Evolutionary conservation across 1,139 yeast genomes (phyloP), one percentile per base, ranked within the genome.

Genomic region (Kodamaea ohmeri): DNA sequence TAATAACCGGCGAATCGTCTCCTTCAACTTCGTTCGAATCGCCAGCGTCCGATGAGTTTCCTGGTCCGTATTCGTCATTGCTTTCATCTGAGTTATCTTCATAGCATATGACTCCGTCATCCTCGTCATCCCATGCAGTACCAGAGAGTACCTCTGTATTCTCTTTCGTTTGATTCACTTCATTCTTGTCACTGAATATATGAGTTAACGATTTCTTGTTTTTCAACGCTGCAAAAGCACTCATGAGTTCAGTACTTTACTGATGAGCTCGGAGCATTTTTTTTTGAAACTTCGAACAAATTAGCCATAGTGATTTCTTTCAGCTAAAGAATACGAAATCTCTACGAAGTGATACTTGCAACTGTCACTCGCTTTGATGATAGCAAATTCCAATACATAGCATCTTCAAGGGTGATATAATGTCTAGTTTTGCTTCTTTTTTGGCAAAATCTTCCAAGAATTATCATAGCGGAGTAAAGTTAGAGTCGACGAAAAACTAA

Each of bases 221-320:
- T 34, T 58, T 55, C 35, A 73, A 51, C 1, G 79, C 79, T n/a
- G 80, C 78, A 55, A 67, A 75, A 4, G 80, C 80, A 60, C 80
- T 75, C 72, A 75, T 51, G 8, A 15, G 13, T 25, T 9, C 22
- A n/a, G n/a, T n/a, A n/a, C n/a, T n/a, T n/a, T n/a, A 13, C 28
- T 17, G 30, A 27, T 27, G 30, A 27, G 30, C 17, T 18, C 15
- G 16, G 13, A 6, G 9, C 9, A 26, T 16, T 24, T 25, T 38
- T 26, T 38, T 28, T n/a, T n/a, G n/a, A n/a, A n/a, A n/a, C n/a
- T n/a, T n/a, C n/a, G n/a, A n/a, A n/a, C n/a, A n/a, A n/a, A n/a
- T n/a, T n/a, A n/a, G n/a, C n/a, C n/a, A n/a, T n/a, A n/a, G n/a
- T n/a, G n/a, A n/a, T n/a, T n/a, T n/a, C n/a, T n/a, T n/a, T n/a